Conservation (phyloP, 1,284 basidiomycete genomes). For the Naganishia sp. region DNA sequence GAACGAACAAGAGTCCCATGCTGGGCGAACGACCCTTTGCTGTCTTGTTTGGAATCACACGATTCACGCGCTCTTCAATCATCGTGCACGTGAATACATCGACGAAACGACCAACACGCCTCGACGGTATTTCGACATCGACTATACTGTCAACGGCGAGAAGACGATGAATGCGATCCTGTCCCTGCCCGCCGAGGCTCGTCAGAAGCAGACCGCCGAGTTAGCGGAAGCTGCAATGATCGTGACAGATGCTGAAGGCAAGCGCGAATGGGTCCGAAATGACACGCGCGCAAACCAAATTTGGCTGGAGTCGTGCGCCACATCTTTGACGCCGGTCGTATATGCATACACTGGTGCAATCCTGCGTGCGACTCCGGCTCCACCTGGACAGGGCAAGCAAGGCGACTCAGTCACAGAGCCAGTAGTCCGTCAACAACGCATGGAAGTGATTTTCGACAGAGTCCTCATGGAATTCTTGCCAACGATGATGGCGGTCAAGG, state of each 20-base stretch:
- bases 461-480: constrained; percentile 46
- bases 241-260: constrained; percentile 22
- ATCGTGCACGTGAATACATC: constrained; percentile 5
- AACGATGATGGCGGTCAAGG: constrained; percentile 42
- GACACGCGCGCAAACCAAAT: constrained; percentile 43
- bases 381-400: constrained; percentile 42
- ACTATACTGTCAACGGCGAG: constrained; percentile 43
- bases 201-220: neutral
- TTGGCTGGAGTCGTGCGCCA: constrained; percentile 43
- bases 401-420: constrained; percentile 40
- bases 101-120: constrained; percentile 4
- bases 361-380: constrained; percentile 7
- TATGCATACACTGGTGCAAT: constrained; percentile 48
- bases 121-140: constrained; percentile 17
- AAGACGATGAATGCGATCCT: constrained; percentile 20
- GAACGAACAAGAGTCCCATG: constrained; percentile 14
- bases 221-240: constrained; percentile 28
- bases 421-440: constrained; percentile 38
- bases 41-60: constrained; percentile 51
- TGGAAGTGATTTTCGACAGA: constrained; percentile 42
- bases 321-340: constrained; percentile 39
- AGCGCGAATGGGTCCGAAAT: constrained; percentile 40
- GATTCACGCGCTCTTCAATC: constrained; percentile 41
- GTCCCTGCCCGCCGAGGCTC: constrained; percentile 12
- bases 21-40: constrained; percentile 27